Conservation (phyloP, 805 yeast species). For the Kurtzmaniella fragi region DNA sequence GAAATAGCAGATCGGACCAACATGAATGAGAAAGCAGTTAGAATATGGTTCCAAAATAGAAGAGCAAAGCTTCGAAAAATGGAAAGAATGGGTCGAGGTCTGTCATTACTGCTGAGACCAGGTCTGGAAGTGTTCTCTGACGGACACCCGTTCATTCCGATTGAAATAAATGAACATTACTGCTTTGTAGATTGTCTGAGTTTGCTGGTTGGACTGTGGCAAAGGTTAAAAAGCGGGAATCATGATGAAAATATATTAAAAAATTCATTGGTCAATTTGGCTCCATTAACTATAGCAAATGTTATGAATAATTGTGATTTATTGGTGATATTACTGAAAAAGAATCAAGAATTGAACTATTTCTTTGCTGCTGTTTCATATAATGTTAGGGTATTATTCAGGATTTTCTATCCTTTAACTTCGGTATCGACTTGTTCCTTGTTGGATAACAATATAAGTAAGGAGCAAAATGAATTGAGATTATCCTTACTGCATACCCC, state of each 20-base stretch:
- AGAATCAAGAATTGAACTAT: constrained; percentile 69
- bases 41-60: constrained; percentile 91
- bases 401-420: constrained; percentile 66
- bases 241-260: constrained; percentile 35
- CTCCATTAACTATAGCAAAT: constrained; percentile 60
- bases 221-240: constrained; percentile 64
- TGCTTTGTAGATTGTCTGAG: constrained; percentile 64
- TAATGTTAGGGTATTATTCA: constrained; percentile 60
- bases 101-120: constrained; percentile 1
- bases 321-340: constrained; percentile 63
- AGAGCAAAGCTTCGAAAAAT: constrained; percentile 72
- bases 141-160: constrained; percentile 30
- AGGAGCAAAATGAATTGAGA: constrained; percentile 43
- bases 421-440: constrained; percentile 58
- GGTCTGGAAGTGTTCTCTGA: constrained; percentile 2
- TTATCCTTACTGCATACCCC: constrained; percentile 57
- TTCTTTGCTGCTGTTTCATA: constrained; percentile 73
- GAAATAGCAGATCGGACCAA: constrained; percentile 66
- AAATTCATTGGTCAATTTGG: constrained; percentile 50
- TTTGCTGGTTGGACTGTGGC: constrained; percentile 77
- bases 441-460: constrained; percentile 39
- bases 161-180: constrained; percentile 59
- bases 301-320: constrained; percentile 68
- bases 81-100: constrained; percentile 41
- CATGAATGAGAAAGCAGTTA: constrained; percentile 82